These are phyloP conservation scores for Boletus reticulatus DNA, from an alignment of 768 basidiomycete genomes.

Conservation along the genomic window DNA sequence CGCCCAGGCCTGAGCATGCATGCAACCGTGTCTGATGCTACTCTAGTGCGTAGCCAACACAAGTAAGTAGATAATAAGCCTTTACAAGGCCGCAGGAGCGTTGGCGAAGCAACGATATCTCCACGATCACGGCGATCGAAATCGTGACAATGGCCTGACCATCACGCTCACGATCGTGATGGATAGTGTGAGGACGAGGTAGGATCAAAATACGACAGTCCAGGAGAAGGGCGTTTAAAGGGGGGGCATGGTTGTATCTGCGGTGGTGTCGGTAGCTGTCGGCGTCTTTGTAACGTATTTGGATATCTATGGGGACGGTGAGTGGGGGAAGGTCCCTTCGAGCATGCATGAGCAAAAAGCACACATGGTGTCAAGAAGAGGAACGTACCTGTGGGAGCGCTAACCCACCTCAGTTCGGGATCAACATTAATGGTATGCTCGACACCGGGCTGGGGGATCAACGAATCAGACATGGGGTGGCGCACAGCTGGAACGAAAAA, in stretches of 20 bases:
- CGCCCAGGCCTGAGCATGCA: too few species aligned
- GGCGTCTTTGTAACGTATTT: slow-evolving; percentile 8
- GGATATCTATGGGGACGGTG: slow-evolving; percentile 12
- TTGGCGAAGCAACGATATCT: too few species aligned
- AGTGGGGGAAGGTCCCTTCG: background rate
- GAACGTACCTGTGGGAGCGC: slow-evolving; percentile 55
- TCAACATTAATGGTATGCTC: slow-evolving; percentile 63
- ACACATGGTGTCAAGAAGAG: background rate
- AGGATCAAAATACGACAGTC: slow-evolving; percentile 86
- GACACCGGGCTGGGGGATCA: slow-evolving; percentile 65
- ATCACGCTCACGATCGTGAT: slow-evolving; percentile 78
- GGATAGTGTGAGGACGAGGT: slow-evolving; percentile 84
- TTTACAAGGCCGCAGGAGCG: too few species aligned
- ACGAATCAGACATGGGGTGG: background rate
- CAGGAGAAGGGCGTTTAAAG: slow-evolving; percentile 85
- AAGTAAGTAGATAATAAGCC: too few species aligned
- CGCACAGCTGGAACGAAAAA: background rate
- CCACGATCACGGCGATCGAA: too few species aligned
- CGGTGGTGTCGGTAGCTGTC: background rate
- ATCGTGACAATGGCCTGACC: slow-evolving; percentile 55
- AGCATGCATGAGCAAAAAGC: too few species aligned
- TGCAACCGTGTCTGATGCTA: too few species aligned
- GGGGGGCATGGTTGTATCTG: slow-evolving; percentile 8
- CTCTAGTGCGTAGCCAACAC: too few species aligned
- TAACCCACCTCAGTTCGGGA: slow-evolving; percentile 79